Percentiles rank a stretch among this genome's conserved stretches.
These are phyloP conservation scores for Talaromyces funiculosus DNA, from an alignment of 2,329 filamentous ascomycete genomes.

Conservation along the genomic window DNA sequence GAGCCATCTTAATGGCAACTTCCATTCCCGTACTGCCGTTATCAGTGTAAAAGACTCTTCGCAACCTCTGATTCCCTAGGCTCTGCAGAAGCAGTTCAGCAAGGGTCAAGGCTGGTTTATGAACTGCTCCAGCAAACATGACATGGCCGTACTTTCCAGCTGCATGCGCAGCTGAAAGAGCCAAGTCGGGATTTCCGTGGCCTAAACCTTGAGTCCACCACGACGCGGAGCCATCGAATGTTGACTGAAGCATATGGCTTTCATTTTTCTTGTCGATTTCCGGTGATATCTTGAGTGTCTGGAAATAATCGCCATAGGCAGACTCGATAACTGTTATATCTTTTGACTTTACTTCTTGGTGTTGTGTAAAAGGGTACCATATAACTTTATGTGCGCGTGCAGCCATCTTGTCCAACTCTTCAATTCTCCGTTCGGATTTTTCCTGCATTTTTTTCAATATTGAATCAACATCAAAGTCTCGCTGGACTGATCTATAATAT, in stretches of 20 bases:
- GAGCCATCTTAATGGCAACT: constrained; percentile 78
- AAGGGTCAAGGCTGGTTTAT: constrained; percentile 67
- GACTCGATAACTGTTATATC: constrained; percentile 74
- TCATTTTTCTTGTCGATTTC: constrained; percentile 17
- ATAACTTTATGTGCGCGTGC: constrained; percentile 58
- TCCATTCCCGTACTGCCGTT: constrained; percentile 80
- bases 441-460: constrained; percentile 49
- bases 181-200: constrained; percentile 66
- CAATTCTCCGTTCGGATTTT: constrained; percentile 53
- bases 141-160: constrained; percentile 81
- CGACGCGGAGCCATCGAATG: constrained; percentile 78
- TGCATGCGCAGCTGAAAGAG: constrained; percentile 71
- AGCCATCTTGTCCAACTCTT: constrained; percentile 57
- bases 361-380: constrained; percentile 87
- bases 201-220: constrained; percentile 91
- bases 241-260: constrained; percentile 50
- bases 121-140: constrained; percentile 78
- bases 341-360: constrained; percentile 55
- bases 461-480: constrained; percentile 34
- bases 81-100: constrained; percentile 59
- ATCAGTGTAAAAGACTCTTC: constrained; percentile 74
- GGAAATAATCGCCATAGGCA: constrained; percentile 72
- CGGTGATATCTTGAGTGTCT: constrained; percentile 46
- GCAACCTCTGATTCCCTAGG: constrained; percentile 59
- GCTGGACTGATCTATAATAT: constrained; percentile 56